phyloP scores from a whole-genome alignment of 495 filamentous ascomycete species.

The Collariella sp. region DNA sequence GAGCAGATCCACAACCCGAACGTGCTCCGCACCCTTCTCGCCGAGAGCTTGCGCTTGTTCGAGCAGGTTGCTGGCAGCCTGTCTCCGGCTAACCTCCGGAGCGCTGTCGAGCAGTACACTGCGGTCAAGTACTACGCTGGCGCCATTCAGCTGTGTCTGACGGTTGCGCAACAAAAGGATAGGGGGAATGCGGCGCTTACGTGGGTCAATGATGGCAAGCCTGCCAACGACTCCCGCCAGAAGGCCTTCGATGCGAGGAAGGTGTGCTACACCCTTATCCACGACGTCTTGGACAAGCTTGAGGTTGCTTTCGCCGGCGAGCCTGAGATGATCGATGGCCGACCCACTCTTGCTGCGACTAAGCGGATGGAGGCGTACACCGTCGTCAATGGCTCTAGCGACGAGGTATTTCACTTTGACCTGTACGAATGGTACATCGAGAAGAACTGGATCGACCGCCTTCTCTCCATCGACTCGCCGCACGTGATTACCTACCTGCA shows the following conservation, averaged over 20 bases:
- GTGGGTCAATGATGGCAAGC: slow-evolving; percentile 53
- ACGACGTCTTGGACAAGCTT: slow-evolving; percentile 63
- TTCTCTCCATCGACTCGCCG: slow-evolving; percentile 72
- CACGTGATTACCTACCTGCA: slow-evolving; percentile 83
- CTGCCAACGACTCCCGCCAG: slow-evolving; percentile 55
- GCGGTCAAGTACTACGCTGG: slow-evolving; percentile 83
- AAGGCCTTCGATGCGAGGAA: slow-evolving; percentile 60
- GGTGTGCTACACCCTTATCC: slow-evolving; percentile 74
- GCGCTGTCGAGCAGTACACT: slow-evolving; percentile 69
- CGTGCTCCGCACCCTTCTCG: slow-evolving; percentile 68
- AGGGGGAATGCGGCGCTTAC: slow-evolving; percentile 70
- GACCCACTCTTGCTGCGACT: slow-evolving; percentile 60
- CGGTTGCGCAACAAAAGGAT: slow-evolving; percentile 72
- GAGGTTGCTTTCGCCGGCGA: slow-evolving; percentile 57
- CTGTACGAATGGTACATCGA: slow-evolving; percentile 95
- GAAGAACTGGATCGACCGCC: slow-evolving; percentile 70
- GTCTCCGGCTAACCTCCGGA: slow-evolving; percentile 68
- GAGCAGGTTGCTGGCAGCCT: slow-evolving; percentile 75
- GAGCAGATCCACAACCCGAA: slow-evolving; percentile 69
- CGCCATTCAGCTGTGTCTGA: slow-evolving; percentile 80
- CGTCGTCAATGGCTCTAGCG: slow-evolving; percentile 72
- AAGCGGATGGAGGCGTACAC: slow-evolving; percentile 79
- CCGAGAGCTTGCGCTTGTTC: slow-evolving; percentile 82
- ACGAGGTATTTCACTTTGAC: slow-evolving; percentile 88
- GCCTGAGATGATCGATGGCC: slow-evolving; percentile 68